phyloP scores from a whole-genome alignment of 1,139 yeast genomes.

The Kodamaea suecica region DNA sequence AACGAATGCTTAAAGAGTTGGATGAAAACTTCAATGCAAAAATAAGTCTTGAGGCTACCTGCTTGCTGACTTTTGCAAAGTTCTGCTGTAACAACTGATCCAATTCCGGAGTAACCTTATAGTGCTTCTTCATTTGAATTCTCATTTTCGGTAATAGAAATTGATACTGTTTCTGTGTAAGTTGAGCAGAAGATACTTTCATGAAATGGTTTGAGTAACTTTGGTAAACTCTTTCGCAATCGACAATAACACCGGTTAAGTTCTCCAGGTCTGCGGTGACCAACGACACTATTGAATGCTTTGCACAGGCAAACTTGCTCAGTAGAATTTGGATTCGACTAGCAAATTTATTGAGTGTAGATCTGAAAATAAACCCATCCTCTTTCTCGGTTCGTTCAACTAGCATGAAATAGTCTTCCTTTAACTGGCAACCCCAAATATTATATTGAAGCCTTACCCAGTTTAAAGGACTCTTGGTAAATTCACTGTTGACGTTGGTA shows the following conservation, averaged over 20 bases:
- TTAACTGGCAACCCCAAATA: constrained; percentile 31
- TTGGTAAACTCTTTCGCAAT: constrained; percentile 3
- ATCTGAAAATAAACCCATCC: constrained; percentile 14
- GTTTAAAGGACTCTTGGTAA: constrained; percentile 15
- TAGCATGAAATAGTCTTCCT: constrained; percentile 16
- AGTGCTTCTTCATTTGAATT: constrained; percentile 16
- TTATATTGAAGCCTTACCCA: constrained; percentile 34
- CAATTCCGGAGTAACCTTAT: constrained; percentile 17
- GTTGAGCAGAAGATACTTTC: too few species aligned
- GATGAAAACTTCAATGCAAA: constrained; percentile 40
- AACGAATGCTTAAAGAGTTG: constrained; percentile 24
- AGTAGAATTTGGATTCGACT: constrained; percentile 4
- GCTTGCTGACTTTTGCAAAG: constrained; percentile 25
- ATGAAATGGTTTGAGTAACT: constrained; percentile 1
- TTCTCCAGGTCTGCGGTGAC: neutral
- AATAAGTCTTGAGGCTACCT: constrained; percentile 42
- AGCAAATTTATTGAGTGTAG: constrained; percentile 18
- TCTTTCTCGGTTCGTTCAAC: constrained; percentile 13
- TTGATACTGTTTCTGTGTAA: constrained; percentile 18
- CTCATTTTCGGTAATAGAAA: constrained; percentile 16
- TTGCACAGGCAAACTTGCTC: constrained; percentile 8
- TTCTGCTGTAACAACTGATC: constrained; percentile 17
- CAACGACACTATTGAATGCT: constrained; percentile 1
- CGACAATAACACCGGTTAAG: constrained; percentile 4
- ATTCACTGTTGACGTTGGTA: constrained; percentile 13